These are phyloP conservation scores for Biscutella auriculata DNA, from an alignment of 441 rosid genomes.

Conservation along the genomic window DNA sequence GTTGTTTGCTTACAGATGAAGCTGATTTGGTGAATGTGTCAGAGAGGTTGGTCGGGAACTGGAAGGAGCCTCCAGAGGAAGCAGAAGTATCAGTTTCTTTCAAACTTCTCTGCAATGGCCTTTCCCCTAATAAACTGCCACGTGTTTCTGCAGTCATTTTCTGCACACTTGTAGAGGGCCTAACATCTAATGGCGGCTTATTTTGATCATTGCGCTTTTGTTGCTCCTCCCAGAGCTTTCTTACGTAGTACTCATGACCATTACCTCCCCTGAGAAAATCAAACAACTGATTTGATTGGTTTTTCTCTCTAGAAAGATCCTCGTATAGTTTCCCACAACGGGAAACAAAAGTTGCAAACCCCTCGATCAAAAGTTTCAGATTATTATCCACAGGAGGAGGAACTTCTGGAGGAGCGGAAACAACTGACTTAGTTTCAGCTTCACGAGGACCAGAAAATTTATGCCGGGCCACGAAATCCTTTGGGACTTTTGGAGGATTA, in stretches of 20 bases:
- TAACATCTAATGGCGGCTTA: constrained; percentile 41
- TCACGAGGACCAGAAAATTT: constrained; percentile 56
- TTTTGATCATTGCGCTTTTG: constrained; percentile 52
- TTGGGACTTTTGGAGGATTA: constrained; percentile 71
- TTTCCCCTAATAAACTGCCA: constrained; percentile 82
- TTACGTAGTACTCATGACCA: constrained; percentile 67
- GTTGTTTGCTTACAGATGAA: constrained; percentile 45
- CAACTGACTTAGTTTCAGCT: constrained; percentile 28
- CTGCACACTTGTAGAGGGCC: constrained; percentile 34
- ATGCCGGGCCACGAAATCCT: constrained; percentile 67
- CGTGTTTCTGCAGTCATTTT: constrained; percentile 84
- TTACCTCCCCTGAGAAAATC: constrained; percentile 80
- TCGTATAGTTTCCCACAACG: constrained; percentile 86
- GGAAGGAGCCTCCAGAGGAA: constrained; percentile 42
- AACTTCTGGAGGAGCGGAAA: constrained; percentile 58
- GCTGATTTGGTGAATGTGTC: constrained; percentile 77
- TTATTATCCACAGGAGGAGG: constrained; percentile 66
- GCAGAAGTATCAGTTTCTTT: constrained; percentile 34
- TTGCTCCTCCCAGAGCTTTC: constrained; percentile 83
- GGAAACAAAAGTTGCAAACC: constrained; percentile 84
- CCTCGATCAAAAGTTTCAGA: constrained; percentile 69
- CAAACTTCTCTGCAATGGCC: constrained; percentile 63
- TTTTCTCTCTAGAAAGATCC: constrained; percentile 92
- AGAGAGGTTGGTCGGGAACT: constrained; percentile 55
- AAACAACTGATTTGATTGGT: constrained; percentile 71